phyloP scores from a whole-genome alignment of 1,139 yeast genomes.

The Geotrichum histeridarum region DNA sequence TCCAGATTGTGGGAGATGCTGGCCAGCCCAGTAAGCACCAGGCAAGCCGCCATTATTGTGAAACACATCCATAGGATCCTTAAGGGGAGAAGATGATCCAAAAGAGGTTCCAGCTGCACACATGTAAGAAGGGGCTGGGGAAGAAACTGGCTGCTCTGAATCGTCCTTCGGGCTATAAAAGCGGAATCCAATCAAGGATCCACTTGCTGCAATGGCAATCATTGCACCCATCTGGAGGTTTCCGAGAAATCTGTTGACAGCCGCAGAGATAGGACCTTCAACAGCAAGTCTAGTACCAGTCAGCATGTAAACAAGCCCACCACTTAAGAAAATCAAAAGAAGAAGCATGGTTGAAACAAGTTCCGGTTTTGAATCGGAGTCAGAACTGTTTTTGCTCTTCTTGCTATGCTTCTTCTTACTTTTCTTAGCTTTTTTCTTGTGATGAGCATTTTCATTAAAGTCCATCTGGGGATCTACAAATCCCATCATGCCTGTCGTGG shows the following conservation, averaged over 20 bases:
- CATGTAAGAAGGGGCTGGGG: not conserved
- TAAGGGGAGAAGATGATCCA: not conserved
- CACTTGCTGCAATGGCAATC: not conserved
- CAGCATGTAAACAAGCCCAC: constrained; percentile 3
- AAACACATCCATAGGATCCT: constrained; percentile 1
- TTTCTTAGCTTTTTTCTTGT: constrained; percentile 8
- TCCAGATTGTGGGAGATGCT: not conserved
- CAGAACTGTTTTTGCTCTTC: not conserved
- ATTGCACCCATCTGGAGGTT: constrained; percentile 14
- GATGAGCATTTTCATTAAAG: not conserved
- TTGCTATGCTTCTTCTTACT: not conserved
- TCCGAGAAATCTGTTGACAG: constrained; percentile 6
- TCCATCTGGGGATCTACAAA: not conserved
- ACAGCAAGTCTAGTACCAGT: constrained; percentile 9
- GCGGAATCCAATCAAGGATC: not conserved
- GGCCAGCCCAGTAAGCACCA: not conserved
- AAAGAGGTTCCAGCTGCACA: constrained; percentile 12
- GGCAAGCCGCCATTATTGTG: not conserved
- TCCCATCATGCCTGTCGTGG: not conserved
- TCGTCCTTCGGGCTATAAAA: not conserved
- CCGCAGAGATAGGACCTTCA: constrained; percentile 15
- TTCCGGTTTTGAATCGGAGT: not conserved
- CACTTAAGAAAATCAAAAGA: constrained; percentile 6
- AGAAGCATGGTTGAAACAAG: not conserved
- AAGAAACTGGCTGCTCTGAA: not conserved